Evolutionary conservation across 1,139 yeast genomes (phyloP), one percentile per base, ranked within the genome.

Genomic region (Geotrichum phurueaensis): DNA sequence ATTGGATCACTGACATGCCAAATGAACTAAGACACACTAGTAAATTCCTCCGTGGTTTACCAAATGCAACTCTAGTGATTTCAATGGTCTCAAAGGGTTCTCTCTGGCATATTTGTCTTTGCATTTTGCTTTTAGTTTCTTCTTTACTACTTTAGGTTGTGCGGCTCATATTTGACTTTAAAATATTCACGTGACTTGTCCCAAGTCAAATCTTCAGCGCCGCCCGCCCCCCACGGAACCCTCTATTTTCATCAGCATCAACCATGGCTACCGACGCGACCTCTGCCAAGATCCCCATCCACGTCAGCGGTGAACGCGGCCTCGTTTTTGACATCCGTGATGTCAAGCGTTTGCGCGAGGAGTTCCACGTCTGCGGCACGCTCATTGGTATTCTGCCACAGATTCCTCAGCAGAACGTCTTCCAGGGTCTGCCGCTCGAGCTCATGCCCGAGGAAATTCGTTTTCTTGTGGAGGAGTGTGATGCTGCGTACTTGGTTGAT

Each of bases 371-470:
- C 0, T 78, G 85, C 50, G 99, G 99, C 0, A 83, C 87, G 1
- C 77, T 94, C 22, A 76, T 83, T 1, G 99, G 99, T 15, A 57
- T 62, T 0, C 75, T 94, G 48, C 89, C 97, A 0, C 81, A 84
- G 55, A 91, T 92, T 23, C 96, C 98, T 1, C 99, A 94, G 72
- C 99, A 94, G 69, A 92, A 90, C 69, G 78, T 86, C 50, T 87
- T 92, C 69, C 78, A 89, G 58, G 96, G 97, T 0, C 76, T 92
- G 3, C 99, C 99, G 0, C 74, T 92, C 58, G 83, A 84, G 67
- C 76, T 94, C 54, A 81, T 84, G 75, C 73, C 83, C 0, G 96
- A 88, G 73, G 98, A 94, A 68, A 83, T 85, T 0, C 64, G 84
- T 13, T 89, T 89, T 84, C 75, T 90, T 49, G 77, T 86, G 3